Base-by-base conservation (phyloP, 495 filamentous ascomycete genomes). In the Aspergillus ostianus region DNA sequence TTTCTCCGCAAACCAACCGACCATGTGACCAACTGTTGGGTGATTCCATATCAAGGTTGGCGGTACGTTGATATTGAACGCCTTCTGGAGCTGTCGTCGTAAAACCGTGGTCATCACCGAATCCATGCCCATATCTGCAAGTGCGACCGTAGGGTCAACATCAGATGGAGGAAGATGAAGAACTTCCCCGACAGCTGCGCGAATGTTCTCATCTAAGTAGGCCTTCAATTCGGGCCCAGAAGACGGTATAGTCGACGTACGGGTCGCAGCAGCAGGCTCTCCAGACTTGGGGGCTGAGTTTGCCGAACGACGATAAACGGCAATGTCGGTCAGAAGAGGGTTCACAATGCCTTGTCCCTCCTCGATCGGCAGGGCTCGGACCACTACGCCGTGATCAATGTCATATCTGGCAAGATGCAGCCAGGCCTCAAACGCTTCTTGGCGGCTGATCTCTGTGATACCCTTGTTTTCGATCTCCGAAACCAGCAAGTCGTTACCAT, bases 361-460 rank as follows among this genome's bases (percentile, higher is more conserved):
- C 6, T 70, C 73, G 6, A 77, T 58, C 0, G 54, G 48, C 0
- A 47, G 63, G 12, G 58, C 59, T 29, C 75, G 72, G 18, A 74
- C 47, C 0, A 80, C 67, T 6, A 76, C 77, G 4, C 56, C 78
- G 30, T 78, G 74, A 48, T 65, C 66, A 3, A 68, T 66, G 30
- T 79, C 66, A 55, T 70, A 73, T 18, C 66, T 62, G 48, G 62
- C 59, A 8, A 74, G 21, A 51, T 77, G 66, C 17, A 65, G 56
- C 78, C 78, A 82, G 6, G 79, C 79, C 7, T 55, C 36, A 63
- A 80, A 78, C 2, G 70, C 79, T 56, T 80, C 79, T 10, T 77
- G 72, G 6, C 57, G 55, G 0, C 69, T 76, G 36, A 82, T 58
- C 53, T 72, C 69, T 2, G 76, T 74, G 62, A 82, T 75, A 17